phyloP scores from a whole-genome alignment of 768 basidiomycete species.

The Termitomyces sp. region DNA sequence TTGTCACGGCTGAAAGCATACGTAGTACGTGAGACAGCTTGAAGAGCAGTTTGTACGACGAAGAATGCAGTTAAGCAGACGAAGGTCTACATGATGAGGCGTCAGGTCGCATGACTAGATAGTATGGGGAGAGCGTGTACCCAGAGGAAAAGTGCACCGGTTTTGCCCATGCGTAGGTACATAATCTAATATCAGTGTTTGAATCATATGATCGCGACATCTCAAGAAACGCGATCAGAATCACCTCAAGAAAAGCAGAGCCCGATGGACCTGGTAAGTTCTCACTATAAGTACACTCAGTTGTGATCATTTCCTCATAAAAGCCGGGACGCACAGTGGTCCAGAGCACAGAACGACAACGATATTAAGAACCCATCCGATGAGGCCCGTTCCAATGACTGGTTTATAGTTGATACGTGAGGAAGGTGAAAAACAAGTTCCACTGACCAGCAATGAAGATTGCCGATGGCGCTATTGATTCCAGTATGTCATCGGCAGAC shows the following conservation, averaged over 20 bases:
- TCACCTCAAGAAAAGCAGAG: conserved; percentile 65
- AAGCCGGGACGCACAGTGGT: conserved; percentile 42
- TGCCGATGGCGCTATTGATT: conserved; percentile 19
- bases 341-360: conserved; percentile 83
- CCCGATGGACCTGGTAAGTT: conserved; percentile 65
- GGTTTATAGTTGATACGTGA: not conserved
- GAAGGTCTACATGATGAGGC: conserved; percentile 36
- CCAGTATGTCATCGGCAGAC: not conserved
- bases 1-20: conserved; percentile 84
- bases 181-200: conserved; percentile 49
- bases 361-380: conserved; percentile 87
- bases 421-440: no score
- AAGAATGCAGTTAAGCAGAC: conserved; percentile 87
- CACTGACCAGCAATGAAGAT: conserved; percentile 21
- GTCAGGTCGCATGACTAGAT: not conserved
- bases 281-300: conserved; percentile 30
- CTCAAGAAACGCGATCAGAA: not conserved
- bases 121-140: conserved; percentile 22
- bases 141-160: conserved; percentile 77
- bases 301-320: not conserved
- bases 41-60: conserved; percentile 74
- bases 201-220: not conserved
- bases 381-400: conserved; percentile 70
- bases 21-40: conserved; percentile 76
- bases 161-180: conserved; percentile 66